A percentile compares a stretch with the other conserved stretches of the same genome.
These are phyloP conservation scores for Ascochyta koolunga DNA, from an alignment of 2,329 filamentous ascomycete species.

Conservation along the genomic window DNA sequence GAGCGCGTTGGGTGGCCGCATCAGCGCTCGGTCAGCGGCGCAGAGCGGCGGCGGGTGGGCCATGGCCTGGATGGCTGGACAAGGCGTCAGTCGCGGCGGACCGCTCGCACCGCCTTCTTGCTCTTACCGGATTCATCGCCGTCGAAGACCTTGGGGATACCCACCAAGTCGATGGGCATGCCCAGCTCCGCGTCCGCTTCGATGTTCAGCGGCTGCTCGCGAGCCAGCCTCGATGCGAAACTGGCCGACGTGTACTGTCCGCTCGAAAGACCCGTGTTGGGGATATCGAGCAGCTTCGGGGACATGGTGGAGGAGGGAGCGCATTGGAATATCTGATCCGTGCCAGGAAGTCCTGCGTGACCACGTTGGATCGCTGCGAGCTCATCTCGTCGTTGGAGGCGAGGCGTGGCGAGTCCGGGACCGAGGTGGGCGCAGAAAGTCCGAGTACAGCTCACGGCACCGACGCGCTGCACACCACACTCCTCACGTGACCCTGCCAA, in stretches of 20 bases:
- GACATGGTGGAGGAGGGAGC: conserved; percentile 89
- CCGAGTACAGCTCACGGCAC: conserved; percentile 25
- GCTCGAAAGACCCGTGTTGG: conserved; percentile 85
- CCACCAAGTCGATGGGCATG: conserved; percentile 95
- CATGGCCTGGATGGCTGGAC: conserved; percentile 78
- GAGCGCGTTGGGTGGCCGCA: conserved; percentile 81
- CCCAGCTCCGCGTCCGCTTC: conserved; percentile 97
- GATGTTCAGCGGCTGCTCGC: conserved; percentile 93
- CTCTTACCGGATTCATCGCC: conserved; percentile 86
- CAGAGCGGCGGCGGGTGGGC: conserved; percentile 74
- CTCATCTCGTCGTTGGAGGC: conserved; percentile 28
- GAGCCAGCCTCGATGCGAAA: conserved; percentile 85
- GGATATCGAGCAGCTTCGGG: conserved; percentile 97
- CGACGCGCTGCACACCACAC: conserved; percentile 25
- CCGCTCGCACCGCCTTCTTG: conserved; percentile 3
- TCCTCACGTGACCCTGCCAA: conserved; percentile 12
- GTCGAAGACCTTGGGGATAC: conserved; percentile 92
- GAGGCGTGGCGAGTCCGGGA: not conserved
- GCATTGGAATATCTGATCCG: conserved; percentile 95
- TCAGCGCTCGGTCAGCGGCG: conserved; percentile 80
- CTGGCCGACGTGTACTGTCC: conserved; percentile 88
- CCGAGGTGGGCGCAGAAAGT: conserved; percentile 32
- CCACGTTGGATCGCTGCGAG: conserved; percentile 44
- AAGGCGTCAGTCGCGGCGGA: conserved; percentile 28
- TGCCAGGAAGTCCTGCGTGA: conserved; percentile 96